Conservation (phyloP, 148 eudicot species). For the Spergularia bocconei region DNA sequence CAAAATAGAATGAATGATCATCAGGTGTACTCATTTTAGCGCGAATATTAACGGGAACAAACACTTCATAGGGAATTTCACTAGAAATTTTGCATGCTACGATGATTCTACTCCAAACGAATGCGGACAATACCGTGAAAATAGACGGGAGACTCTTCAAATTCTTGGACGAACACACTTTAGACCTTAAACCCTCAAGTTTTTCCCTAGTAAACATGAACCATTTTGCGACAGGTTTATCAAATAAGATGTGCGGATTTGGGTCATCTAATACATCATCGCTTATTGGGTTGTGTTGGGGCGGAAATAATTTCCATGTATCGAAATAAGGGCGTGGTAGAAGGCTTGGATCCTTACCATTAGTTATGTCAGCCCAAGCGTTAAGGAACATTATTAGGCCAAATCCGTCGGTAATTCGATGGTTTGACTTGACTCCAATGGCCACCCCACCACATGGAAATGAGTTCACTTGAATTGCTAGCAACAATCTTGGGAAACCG, state of each 20-base stretch:
- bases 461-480: constrained; percentile 2
- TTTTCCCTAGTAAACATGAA: constrained; percentile 28
- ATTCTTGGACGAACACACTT: not conserved
- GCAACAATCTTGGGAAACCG: not conserved
- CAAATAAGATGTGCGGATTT: not conserved
- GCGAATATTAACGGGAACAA: constrained; percentile 31
- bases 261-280: constrained; percentile 2
- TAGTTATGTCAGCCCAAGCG: constrained; percentile 4
- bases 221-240: constrained; percentile 23
- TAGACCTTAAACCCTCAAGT: constrained; percentile 18
- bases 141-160: constrained; percentile 7
- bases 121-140: constrained; percentile 33
- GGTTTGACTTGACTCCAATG: constrained; percentile 9
- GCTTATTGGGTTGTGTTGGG: not conserved
- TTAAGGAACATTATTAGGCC: constrained; percentile 9
- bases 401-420: constrained; percentile 1
- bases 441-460: constrained; percentile 11
- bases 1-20: constrained; percentile 27
- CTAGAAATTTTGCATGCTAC: not conserved
- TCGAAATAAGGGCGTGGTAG: constrained; percentile 9
- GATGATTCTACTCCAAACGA: constrained; percentile 33
- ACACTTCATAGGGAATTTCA: not conserved
- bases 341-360: constrained; percentile 1
- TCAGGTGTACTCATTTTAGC: constrained; percentile 16
- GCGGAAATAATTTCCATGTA: constrained; percentile 9